These are phyloP conservation scores for Byssochlamys sp. DNA, from an alignment of 2,329 filamentous ascomycete species.

Conservation along the genomic window DNA sequence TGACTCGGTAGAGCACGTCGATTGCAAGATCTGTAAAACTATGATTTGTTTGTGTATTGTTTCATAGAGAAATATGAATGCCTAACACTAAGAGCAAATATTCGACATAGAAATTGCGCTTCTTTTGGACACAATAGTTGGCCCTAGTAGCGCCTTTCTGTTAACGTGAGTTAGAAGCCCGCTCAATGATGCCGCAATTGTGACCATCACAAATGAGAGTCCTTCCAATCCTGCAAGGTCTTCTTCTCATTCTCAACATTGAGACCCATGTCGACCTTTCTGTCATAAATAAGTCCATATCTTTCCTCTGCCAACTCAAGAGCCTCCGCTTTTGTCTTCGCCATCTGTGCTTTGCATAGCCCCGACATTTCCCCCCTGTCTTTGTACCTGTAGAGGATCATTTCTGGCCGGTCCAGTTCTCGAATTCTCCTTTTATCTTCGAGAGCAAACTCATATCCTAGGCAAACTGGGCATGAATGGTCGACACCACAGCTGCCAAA, in stretches of 20 bases:
- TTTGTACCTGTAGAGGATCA: background rate
- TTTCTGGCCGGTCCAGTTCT: background rate
- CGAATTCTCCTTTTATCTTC: background rate
- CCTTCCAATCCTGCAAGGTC: background rate
- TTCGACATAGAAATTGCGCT: too few species aligned
- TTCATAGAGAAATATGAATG: too few species aligned
- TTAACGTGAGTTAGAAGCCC: too few species aligned
- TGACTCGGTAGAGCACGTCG: too few species aligned
- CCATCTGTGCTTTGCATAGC: background rate
- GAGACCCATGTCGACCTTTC: background rate
- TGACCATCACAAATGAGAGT: background rate
- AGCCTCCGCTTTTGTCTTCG: background rate
- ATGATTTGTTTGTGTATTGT: too few species aligned
- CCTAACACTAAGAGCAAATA: too few species aligned
- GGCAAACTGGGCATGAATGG: background rate
- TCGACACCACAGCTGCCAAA: background rate
- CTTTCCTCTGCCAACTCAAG: background rate
- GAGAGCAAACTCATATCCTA: background rate
- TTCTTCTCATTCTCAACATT: background rate
- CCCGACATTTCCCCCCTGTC: background rate
- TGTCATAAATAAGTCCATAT: background rate
- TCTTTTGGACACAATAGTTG: too few species aligned
- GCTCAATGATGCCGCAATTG: background rate
- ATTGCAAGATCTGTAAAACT: too few species aligned
- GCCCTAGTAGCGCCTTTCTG: too few species aligned